phyloP scores from a whole-genome alignment of 495 filamentous ascomycete species.

The Daldinia concentrica region DNA sequence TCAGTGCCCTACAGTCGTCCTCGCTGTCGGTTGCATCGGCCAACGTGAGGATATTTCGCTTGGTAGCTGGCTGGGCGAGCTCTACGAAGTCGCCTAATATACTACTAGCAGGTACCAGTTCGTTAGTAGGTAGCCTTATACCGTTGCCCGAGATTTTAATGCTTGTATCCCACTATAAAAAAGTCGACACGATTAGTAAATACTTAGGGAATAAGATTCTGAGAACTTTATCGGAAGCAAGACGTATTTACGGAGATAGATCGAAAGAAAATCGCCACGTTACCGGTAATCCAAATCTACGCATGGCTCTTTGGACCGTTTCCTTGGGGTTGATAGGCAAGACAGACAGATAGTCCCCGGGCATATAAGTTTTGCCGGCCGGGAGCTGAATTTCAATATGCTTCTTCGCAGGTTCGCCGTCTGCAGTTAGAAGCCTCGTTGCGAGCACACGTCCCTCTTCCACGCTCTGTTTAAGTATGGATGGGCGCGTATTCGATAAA shows the following conservation, averaged over 20 bases:
- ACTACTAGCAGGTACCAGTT: conserved; percentile 63
- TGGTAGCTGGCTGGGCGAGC: conserved; percentile 68
- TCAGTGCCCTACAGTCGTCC: conserved; percentile 26
- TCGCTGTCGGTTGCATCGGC: conserved; percentile 33
- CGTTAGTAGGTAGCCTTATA: conserved; percentile 61
- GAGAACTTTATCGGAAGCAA: no score
- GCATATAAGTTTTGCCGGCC: conserved; percentile 65
- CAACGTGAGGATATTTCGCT: conserved; percentile 42
- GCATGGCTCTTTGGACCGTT: conserved; percentile 56
- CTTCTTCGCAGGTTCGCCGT: conserved; percentile 63
- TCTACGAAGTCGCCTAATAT: conserved; percentile 71
- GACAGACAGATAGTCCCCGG: conserved; percentile 74
- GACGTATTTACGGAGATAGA: not conserved
- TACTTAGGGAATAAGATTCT: not conserved
- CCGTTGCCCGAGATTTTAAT: conserved; percentile 41
- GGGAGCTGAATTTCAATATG: conserved; percentile 69
- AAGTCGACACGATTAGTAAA: not conserved
- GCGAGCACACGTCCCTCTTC: conserved; percentile 61
- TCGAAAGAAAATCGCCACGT: not conserved
- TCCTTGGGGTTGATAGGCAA: conserved; percentile 67
- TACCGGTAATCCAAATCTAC: conserved; percentile 46
- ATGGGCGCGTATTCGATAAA: conserved; percentile 52
- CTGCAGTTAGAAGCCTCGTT: conserved; percentile 59
- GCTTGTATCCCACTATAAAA: conserved; percentile 23
- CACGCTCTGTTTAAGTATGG: conserved; percentile 61